Percentiles rank a stretch among this genome's conserved stretches.
Conservation (phyloP, 345 rosid genomes). For the Aquilaria malaccensis region DNA sequence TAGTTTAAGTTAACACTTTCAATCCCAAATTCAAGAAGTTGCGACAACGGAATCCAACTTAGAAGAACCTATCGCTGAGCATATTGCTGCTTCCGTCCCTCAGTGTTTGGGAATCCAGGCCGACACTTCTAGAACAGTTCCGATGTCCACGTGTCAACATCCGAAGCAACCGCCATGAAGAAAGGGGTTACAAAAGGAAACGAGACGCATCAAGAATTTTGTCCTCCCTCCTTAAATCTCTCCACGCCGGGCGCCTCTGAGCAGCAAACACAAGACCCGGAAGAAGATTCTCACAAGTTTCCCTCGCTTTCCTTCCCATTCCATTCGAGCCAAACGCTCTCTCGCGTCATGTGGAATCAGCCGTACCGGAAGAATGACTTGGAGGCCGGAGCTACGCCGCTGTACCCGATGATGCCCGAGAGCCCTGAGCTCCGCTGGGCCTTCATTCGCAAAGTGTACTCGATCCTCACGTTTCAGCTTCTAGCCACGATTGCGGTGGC, state of each 20-base stretch:
- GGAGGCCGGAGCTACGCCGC: slow-evolving; percentile 66
- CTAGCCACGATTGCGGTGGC: slow-evolving; percentile 77
- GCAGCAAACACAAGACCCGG: background rate
- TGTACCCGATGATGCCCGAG: slow-evolving; percentile 86
- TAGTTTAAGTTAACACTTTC: no score
- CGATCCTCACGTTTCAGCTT: slow-evolving; percentile 63
- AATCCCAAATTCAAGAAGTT: no score
- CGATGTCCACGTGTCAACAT: slow-evolving; percentile 4
- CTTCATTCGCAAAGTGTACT: slow-evolving; percentile 81
- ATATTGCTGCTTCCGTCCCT: no score
- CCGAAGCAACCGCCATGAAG: no score
- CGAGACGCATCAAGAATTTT: slow-evolving; percentile 21
- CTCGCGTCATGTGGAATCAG: slow-evolving; percentile 43
- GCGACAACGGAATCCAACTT: no score
- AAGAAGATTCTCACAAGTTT: background rate
- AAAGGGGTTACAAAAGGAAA: no score
- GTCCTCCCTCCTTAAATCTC: background rate
- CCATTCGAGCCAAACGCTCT: no score
- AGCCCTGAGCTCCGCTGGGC: slow-evolving; percentile 87
- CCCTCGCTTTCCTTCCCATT: background rate
- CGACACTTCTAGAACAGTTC: slow-evolving; percentile 4
- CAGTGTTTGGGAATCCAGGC: no score
- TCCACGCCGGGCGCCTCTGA: no score
- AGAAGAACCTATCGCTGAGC: no score
- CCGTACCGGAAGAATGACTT: slow-evolving; percentile 42